Base-by-base conservation (phyloP, 176 grass and related monocot genomes). In the Poa pratensis region DNA sequence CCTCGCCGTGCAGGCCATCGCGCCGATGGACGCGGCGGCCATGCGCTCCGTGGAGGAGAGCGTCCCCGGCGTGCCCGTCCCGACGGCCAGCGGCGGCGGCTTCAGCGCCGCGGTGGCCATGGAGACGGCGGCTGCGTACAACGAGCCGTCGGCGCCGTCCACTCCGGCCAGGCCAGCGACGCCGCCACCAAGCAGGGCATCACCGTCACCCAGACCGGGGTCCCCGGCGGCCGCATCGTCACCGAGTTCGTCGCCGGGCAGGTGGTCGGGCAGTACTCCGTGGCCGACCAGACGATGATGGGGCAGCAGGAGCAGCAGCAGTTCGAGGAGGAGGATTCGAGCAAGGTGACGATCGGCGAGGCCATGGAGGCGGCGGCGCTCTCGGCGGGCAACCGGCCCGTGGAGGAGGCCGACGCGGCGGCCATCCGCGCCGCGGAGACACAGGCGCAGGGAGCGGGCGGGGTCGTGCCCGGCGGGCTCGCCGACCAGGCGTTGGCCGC, bases 331-430 rank as follows among this genome's bases (percentile, higher is more conserved):
- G 58, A 43, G 51, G 67, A 48, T 3, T 3, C 45, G 45, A 48
- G 58, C 55, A 94, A 94, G 68, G 84, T 97, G n/a, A 87, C 94
- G 3, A 87, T 94, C 58, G 94, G 88, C 24, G 92, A 94, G 55
- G 90, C 94, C 2, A 84, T 92, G 48, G 88, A 97, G 80, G 90
- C 90, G 0, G 46, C 90, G 9, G 84, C 59, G 0, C 30, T 80
- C 28, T 86, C 92, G 8, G 78, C 83, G 0, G 86, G 86, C 2
- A 54, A 80, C 4, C 83, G 84, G 32, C 86, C 94, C 3, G 34
- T 94, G 0, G 94, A 97, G 3, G 23, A 20, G 5, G 87, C 92
- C 9, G 92, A 97, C 80, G 90, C 84, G 0, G 90, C 85, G 42
- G 95, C 92, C 26, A 97, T 97, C 81, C 75, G 88, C 17, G 90